phyloP scores from a whole-genome alignment of 805 yeast species.

The Scheffersomyces stipitis region DNA sequence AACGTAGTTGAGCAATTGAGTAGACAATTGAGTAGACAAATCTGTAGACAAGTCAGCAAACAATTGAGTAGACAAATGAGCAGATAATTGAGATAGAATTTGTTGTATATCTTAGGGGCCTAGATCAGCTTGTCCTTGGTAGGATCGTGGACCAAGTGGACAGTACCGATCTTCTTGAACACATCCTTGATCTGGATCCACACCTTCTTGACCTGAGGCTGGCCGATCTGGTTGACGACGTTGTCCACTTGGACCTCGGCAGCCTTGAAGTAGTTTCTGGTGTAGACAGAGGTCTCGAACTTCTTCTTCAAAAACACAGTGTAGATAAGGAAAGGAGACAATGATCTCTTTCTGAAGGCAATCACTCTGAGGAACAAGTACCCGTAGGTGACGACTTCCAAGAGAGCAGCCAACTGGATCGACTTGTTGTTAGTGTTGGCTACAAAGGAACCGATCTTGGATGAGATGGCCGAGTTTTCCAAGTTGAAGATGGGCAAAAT shows the following conservation, averaged over 20 bases:
- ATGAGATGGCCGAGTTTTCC: slow-evolving; percentile 26
- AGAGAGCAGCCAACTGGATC: slow-evolving; percentile 37
- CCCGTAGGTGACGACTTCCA: slow-evolving; percentile 44
- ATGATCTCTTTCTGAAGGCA: slow-evolving; percentile 61
- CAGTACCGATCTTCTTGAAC: slow-evolving; percentile 26
- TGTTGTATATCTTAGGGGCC: no score
- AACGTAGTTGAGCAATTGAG: no score
- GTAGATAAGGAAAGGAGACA: slow-evolving; percentile 56
- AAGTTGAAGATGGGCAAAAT: slow-evolving; percentile 63
- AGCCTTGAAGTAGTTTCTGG: slow-evolving; percentile 64
- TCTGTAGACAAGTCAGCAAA: no score
- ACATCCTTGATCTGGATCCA: slow-evolving; percentile 37
- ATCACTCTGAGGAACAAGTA: slow-evolving; percentile 52
- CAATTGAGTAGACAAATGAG: no score
- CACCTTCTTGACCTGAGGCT: slow-evolving; percentile 35
- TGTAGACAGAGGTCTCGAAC: slow-evolving; percentile 71
- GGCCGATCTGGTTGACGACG: slow-evolving; percentile 22
- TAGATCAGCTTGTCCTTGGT: slow-evolving; percentile 30
- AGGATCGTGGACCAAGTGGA: slow-evolving; percentile 34
- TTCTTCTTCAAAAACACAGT: slow-evolving; percentile 70
- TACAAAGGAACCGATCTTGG: slow-evolving; percentile 41
- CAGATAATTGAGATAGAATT: no score
- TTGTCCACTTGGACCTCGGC: slow-evolving; percentile 56
- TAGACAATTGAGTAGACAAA: no score
- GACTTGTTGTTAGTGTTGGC: slow-evolving; percentile 36